phyloP scores from a whole-genome alignment of 805 yeast genomes.

The Candida berthetii region DNA sequence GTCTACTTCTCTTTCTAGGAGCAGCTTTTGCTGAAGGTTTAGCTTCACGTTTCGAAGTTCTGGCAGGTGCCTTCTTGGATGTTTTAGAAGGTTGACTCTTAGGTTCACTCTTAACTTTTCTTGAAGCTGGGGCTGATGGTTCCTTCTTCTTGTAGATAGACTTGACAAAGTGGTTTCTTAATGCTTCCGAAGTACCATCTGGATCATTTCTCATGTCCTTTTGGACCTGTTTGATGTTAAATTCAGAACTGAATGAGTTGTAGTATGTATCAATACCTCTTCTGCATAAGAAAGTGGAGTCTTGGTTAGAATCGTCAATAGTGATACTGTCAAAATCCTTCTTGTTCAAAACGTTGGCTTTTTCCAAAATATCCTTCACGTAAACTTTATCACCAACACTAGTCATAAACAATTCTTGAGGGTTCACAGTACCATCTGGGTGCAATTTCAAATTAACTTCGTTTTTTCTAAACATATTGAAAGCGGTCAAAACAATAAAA shows the following conservation, averaged over 20 bases:
- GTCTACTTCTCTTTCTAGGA: not conserved
- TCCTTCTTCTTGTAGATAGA: conserved; percentile 3
- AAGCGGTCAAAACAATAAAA: conserved; percentile 40
- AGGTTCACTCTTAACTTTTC: no score
- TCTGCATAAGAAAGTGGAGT: conserved; percentile 23
- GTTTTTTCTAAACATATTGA: conserved; percentile 36
- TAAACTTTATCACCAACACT: conserved; percentile 39
- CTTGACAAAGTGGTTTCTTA: conserved; percentile 14
- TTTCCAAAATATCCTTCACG: conserved; percentile 34
- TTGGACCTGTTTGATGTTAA: conserved; percentile 17
- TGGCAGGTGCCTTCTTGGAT: not conserved
- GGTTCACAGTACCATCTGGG: conserved; percentile 18
- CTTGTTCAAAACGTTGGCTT: conserved; percentile 37
- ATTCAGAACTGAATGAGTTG: conserved; percentile 15
- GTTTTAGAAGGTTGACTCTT: no score
- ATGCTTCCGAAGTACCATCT: conserved; percentile 16
- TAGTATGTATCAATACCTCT: conserved; percentile 27
- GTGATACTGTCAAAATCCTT: conserved; percentile 26
- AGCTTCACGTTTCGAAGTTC: not conserved
- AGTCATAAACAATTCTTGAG: conserved; percentile 50
- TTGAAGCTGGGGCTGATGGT: not conserved
- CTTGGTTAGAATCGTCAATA: conserved; percentile 29
- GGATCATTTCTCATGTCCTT: conserved; percentile 16
- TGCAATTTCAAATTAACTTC: conserved; percentile 30
- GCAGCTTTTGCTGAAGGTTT: not conserved